Conservation (phyloP, 768 basidiomycete species). For the Sarcodon sp. region DNA sequence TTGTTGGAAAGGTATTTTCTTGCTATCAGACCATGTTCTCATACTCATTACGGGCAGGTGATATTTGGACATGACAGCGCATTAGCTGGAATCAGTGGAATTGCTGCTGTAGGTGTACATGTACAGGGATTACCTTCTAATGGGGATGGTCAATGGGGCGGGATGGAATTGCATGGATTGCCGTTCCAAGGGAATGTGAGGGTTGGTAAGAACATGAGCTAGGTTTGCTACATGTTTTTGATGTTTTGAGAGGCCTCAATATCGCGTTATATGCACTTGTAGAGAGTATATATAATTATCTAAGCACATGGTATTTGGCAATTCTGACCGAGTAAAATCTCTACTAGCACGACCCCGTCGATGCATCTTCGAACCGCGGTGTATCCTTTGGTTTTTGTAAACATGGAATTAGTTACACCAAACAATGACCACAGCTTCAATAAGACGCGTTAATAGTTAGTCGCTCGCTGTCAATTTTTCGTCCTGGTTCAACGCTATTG, state of each 20-base stretch:
- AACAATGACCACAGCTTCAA: no score
- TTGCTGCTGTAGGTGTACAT: conserved; percentile 43
- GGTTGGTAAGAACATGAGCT: conserved; percentile 37
- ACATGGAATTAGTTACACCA: no score
- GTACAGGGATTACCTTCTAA: conserved; percentile 49
- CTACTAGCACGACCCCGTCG: no score
- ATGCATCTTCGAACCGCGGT: no score
- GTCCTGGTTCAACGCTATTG: conserved; percentile 18
- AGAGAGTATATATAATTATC: no score
- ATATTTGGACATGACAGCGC: conserved; percentile 46
- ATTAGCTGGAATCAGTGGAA: conserved; percentile 53
- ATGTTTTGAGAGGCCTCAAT: not conserved
- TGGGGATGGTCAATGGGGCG: conserved; percentile 22
- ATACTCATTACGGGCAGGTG: conserved; percentile 28
- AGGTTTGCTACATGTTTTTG: not conserved
- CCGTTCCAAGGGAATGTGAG: conserved; percentile 58
- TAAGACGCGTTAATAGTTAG: conserved; percentile 84
- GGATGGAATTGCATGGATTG: conserved; percentile 47
- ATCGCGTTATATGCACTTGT: not conserved
- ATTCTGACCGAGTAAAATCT: no score
- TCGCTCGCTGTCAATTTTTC: conserved; percentile 9
- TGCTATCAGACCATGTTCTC: not conserved
- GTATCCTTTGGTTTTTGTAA: no score
- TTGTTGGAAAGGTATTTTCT: conserved; percentile 56
- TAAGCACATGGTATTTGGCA: no score